Evolutionary conservation across 1,139 yeast genomes (phyloP).

Genomic region (Yamadazyma aaseri): DNA sequence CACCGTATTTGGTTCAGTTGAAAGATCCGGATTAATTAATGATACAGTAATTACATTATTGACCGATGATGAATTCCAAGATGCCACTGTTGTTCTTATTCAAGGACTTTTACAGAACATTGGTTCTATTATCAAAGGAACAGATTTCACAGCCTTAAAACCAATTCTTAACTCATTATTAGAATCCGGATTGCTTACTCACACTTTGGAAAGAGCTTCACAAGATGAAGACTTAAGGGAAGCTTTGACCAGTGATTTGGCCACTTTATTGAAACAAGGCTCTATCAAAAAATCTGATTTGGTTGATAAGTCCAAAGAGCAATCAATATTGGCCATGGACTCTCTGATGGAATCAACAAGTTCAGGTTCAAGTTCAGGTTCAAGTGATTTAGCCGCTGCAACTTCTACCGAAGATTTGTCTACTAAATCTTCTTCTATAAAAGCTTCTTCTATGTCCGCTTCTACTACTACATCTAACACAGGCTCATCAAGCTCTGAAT

Average conservation of each 20-base stretch:
- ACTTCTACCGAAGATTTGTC: slow-evolving; percentile 5
- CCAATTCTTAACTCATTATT: slow-evolving; percentile 24
- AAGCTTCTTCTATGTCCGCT: slow-evolving; percentile 6
- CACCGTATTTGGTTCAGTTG: slow-evolving; percentile 30
- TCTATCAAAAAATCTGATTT: slow-evolving; percentile 19
- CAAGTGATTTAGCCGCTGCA: not conserved
- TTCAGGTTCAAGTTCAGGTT: not conserved
- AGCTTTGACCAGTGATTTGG: slow-evolving; percentile 24
- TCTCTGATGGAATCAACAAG: not conserved
- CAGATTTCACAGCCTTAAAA: slow-evolving; percentile 20
- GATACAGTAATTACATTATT: slow-evolving; percentile 27
- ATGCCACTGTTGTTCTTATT: slow-evolving; percentile 24
- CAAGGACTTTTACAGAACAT: slow-evolving; percentile 26
- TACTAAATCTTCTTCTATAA: too few relatives aligned
- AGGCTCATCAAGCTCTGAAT: slow-evolving; percentile 6
- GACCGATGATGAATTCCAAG: slow-evolving; percentile 28
- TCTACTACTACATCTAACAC: slow-evolving; percentile 8
- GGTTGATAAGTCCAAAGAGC: slow-evolving; percentile 14
- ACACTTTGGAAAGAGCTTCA: slow-evolving; percentile 26
- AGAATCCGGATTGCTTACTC: slow-evolving; percentile 27
- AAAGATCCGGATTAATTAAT: slow-evolving; percentile 28
- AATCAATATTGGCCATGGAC: slow-evolving; percentile 11
- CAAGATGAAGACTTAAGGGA: slow-evolving; percentile 23
- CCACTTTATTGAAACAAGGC: slow-evolving; percentile 16
- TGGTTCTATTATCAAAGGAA: slow-evolving; percentile 16